phyloP scores from a whole-genome alignment of 2,329 filamentous ascomycete species.

The Penicillium sp. region DNA sequence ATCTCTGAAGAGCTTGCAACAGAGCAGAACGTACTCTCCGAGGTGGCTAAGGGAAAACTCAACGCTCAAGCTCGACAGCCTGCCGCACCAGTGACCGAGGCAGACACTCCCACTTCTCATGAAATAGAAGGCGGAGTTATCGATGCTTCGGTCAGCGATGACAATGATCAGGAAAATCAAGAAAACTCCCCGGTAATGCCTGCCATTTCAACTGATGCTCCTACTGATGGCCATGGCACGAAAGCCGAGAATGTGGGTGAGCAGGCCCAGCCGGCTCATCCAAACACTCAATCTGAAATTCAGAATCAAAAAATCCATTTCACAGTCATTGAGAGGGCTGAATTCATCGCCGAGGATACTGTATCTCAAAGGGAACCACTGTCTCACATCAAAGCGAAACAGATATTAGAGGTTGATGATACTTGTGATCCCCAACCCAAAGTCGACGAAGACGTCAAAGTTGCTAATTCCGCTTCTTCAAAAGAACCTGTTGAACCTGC shows the following conservation, averaged over 20 bases:
- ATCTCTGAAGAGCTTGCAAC: background rate
- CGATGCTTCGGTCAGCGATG: background rate
- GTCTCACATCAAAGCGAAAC: background rate
- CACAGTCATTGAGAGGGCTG: background rate
- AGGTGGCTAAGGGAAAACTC: background rate
- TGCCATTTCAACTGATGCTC: background rate
- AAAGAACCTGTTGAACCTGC: slow-evolving; percentile 6
- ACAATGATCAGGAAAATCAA: background rate
- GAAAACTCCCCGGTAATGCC: background rate
- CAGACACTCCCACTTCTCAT: background rate
- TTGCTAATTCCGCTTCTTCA: slow-evolving; percentile 1
- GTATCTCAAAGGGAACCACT: background rate
- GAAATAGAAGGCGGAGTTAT: background rate
- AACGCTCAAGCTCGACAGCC: background rate
- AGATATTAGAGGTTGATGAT: background rate
- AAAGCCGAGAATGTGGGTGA: background rate
- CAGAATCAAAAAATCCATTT: background rate
- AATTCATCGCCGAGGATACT: background rate
- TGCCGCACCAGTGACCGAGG: background rate
- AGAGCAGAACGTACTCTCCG: slow-evolving; percentile 1
- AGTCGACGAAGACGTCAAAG: background rate
- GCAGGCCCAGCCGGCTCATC: background rate
- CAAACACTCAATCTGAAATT: background rate
- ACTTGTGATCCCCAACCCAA: background rate
- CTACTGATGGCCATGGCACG: background rate